A percentile compares a stretch with the other conserved stretches of the same genome.
phyloP scores from a whole-genome alignment of 495 filamentous ascomycete genomes.

The Tuber brumale region DNA sequence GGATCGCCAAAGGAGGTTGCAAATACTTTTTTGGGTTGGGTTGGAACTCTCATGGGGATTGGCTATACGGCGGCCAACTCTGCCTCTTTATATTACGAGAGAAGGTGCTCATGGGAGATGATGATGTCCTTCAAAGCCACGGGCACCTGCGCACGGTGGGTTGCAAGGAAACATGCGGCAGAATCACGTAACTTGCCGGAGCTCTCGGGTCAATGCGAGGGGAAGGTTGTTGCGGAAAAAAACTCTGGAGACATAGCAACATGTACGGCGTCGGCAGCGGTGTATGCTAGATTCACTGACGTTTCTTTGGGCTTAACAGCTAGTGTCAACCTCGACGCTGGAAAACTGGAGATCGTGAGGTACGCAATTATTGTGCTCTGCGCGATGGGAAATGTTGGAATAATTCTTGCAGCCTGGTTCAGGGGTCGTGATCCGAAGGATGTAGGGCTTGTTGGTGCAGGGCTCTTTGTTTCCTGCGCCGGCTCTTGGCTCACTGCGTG shows the following conservation, averaged over 20 bases:
- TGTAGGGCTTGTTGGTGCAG: conserved; percentile 6
- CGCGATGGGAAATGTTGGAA: conserved; percentile 3
- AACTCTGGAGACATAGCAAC: neutral
- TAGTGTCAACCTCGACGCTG: conserved; percentile 10
- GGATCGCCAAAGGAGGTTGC: conserved; percentile 1
- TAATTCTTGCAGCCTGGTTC: conserved; percentile 9
- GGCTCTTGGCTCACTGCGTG: conserved; percentile 20
- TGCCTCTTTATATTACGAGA: neutral
- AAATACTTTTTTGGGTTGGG: neutral
- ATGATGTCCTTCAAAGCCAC: neutral
- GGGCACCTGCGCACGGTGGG: conserved; percentile 12
- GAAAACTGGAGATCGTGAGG: neutral
- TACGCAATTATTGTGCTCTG: conserved; percentile 4
- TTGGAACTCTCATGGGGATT: neutral
- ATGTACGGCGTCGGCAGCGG: conserved; percentile 5
- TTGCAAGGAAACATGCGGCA: conserved; percentile 8
- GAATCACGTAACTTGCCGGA: neutral
- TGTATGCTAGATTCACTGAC: conserved; percentile 15
- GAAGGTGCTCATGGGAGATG: neutral
- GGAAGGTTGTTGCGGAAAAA: neutral
- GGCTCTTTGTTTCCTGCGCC: conserved; percentile 7
- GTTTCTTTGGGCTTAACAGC: conserved; percentile 18
- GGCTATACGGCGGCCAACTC: neutral
- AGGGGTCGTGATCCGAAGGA: neutral
- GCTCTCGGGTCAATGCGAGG: neutral